Evolutionary conservation across 345 rosid species (phyloP), one percentile per base, ranked within the genome.

Genomic region (Pseudoturritis turrita): DNA sequence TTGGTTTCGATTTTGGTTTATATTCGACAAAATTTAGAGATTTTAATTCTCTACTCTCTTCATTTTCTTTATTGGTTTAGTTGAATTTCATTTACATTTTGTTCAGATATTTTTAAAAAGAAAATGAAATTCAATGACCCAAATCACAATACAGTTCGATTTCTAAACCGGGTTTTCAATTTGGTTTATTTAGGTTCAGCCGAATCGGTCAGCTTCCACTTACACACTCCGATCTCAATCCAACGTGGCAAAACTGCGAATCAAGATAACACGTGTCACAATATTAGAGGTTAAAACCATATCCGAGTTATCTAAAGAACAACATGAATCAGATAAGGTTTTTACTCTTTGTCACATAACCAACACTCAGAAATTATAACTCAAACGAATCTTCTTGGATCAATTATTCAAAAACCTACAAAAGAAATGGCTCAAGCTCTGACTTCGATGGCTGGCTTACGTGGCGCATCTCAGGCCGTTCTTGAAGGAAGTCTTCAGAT

Each of bases 381-480:
- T 45, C 68, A 52, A 77, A 73, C 35, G 12, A 57, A 63, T 46
- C 40, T 63, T 23, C 35, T 12, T 23, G 46, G 21, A 75, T 72
- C 78, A 78, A 80, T 79, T 74, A 78, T 76, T 39, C 58, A 19
- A 52, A 69, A 2, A 62, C 33, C n/a, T n/a, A 15, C 7, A 7
- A 11, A 2, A 44, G 21, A 44, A 29, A 77, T 77, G 80, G 80
- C 80, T 50, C 80, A 77, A 71, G 86, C 96, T 46, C 55, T 91
- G 85, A 91, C 98, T 44, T 94, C 96, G 3, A 88, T 88, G 91
- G 81, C 85, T 49, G 83, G 97, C 50, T 71, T 92, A 65, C 85
- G 85, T 69, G 88, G 89, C 70, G 65, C 86, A 33, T 84, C 93
- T 39, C 95, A 80, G 71, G 84, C 84, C 4, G 87, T 84, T 5